These are phyloP conservation scores for Cytidiella melzeri DNA, from an alignment of 768 basidiomycete species.

Conservation along the genomic window DNA sequence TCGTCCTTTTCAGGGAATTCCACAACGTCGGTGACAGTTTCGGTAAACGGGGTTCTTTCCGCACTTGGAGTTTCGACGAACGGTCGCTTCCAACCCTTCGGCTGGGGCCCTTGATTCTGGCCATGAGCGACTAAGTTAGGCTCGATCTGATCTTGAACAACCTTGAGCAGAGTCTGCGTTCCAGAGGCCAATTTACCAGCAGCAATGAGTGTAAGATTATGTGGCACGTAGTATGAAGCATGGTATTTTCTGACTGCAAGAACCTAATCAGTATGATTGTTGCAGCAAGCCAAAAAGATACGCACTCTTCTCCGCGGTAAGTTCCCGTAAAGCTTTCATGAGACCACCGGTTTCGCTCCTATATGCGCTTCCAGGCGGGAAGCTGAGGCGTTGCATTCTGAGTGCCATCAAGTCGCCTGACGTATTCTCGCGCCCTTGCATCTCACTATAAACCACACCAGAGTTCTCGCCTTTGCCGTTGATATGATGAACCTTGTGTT, in stretches of 20 bases:
- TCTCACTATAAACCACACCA: slow-evolving; percentile 95
- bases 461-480: slow-evolving; percentile 86
- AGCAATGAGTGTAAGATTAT: slow-evolving; percentile 87
- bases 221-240: slow-evolving; percentile 82
- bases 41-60: slow-evolving; percentile 43
- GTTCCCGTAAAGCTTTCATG: slow-evolving; percentile 82
- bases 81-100: slow-evolving; percentile 86
- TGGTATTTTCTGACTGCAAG: slow-evolving; percentile 86
- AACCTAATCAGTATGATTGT: not conserved
- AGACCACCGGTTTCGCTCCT: slow-evolving; percentile 96
- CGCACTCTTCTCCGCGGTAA: slow-evolving; percentile 86
- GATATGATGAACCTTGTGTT: slow-evolving; percentile 81
- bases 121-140: slow-evolving; percentile 73
- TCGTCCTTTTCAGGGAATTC: slow-evolving; percentile 98
- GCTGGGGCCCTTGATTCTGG: slow-evolving; percentile 63
- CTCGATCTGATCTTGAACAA: slow-evolving; percentile 80
- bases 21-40: slow-evolving; percentile 55
- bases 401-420: slow-evolving; percentile 87
- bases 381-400: slow-evolving; percentile 75
- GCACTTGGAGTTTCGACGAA: slow-evolving; percentile 86
- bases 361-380: slow-evolving; percentile 80
- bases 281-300: slow-evolving; percentile 8
- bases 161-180: slow-evolving; percentile 67
- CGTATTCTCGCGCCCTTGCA: slow-evolving; percentile 95
- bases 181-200: slow-evolving; percentile 80